These are phyloP conservation scores for Yarrowia sp. DNA, from an alignment of 805 yeast genomes.

Conservation along the genomic window DNA sequence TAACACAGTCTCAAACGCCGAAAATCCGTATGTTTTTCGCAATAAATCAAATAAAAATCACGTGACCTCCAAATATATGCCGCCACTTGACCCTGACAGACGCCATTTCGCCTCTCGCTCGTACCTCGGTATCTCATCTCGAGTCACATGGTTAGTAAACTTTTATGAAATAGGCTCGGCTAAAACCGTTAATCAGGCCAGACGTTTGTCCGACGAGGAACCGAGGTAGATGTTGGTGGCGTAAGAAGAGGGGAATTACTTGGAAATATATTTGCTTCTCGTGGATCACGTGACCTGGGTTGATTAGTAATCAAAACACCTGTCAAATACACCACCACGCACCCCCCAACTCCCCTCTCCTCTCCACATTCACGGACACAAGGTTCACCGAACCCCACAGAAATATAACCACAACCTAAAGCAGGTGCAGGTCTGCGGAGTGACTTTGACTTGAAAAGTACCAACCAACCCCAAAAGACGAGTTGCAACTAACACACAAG, in stretches of 20 bases:
- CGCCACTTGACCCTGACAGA: too few species aligned
- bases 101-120: not conserved
- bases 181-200: constrained; percentile 23
- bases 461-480: not conserved
- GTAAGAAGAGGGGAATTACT: too few species aligned
- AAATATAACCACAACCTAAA: constrained; percentile 24
- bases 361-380: constrained; percentile 33
- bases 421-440: not conserved
- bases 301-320: not conserved
- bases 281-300: not conserved
- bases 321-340: not conserved
- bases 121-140: constrained; percentile 21
- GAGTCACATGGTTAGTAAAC: constrained; percentile 19
- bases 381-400: constrained; percentile 38
- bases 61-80: not conserved
- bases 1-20: too few species aligned
- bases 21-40: too few species aligned
- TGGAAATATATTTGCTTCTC: too few species aligned
- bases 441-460: not conserved
- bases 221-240: not conserved
- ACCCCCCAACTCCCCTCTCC: not conserved
- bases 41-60: not conserved
- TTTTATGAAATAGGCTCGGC: constrained; percentile 4
- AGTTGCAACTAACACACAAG: not conserved
- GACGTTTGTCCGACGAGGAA: constrained; percentile 1